phyloP scores from a whole-genome alignment of 2,329 filamentous ascomycete genomes.

The Epicoccum nigrum region DNA sequence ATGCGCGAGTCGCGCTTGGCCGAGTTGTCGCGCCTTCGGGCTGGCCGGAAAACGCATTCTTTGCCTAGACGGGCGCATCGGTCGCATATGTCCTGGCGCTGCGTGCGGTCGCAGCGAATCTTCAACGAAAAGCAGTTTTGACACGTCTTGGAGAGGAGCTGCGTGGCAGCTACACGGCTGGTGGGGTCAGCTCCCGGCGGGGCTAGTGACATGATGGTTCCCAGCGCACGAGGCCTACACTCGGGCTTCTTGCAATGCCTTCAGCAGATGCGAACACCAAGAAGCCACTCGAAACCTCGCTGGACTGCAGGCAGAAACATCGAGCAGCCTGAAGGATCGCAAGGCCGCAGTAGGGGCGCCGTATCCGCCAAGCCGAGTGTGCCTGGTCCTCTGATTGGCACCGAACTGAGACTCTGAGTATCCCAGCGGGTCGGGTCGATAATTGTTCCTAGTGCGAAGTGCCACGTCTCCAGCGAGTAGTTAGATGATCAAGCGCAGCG shows the following conservation, averaged over 20 bases:
- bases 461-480: slow-evolving; percentile 1
- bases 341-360: slow-evolving; percentile 7
- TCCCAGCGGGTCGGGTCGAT: slow-evolving; percentile 7
- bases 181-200: slow-evolving; percentile 16
- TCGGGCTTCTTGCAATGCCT: not conserved
- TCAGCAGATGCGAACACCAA: slow-evolving; percentile 1
- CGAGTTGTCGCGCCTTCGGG: slow-evolving; percentile 45
- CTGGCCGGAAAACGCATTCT: slow-evolving; percentile 46
- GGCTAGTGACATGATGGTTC: slow-evolving; percentile 21
- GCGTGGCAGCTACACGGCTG: slow-evolving; percentile 17
- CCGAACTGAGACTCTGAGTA: slow-evolving; percentile 6
- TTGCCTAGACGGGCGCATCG: slow-evolving; percentile 47
- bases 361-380: slow-evolving; percentile 9
- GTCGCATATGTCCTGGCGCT: slow-evolving; percentile 37
- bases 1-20: slow-evolving; percentile 48
- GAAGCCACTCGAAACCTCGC: slow-evolving; percentile 9
- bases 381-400: slow-evolving; percentile 12
- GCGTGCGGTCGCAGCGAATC: slow-evolving; percentile 40
- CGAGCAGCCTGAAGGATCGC: slow-evolving; percentile 3
- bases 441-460: not conserved
- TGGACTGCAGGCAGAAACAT: slow-evolving; percentile 4
- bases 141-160: slow-evolving; percentile 39
- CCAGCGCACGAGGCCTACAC: slow-evolving; percentile 5
- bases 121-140: slow-evolving; percentile 43
- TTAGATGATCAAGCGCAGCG: not conserved